Evolutionary conservation across 2,329 filamentous ascomycete genomes (phyloP), one percentile per base, ranked within the genome.

Genomic region (Chrysoporthe austroafricana): DNA sequence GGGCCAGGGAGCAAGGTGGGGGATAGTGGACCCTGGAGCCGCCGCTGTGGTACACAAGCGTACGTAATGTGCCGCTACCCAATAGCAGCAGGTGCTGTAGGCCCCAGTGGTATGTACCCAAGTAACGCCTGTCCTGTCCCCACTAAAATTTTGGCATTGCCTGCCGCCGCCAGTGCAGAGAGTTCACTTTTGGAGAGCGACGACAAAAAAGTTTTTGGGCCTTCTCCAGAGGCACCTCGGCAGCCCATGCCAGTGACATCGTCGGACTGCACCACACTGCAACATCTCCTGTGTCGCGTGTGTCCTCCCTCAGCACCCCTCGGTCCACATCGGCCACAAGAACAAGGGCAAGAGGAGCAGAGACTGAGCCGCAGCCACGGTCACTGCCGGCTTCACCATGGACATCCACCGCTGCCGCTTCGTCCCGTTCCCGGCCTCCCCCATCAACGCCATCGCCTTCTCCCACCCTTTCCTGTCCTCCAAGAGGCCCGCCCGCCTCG

Each of bases 381-480:
- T 36, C 56, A 44, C 61, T 67, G 62, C 64, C 66, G 56, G 62
- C 14, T 43, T 56, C 68, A 72, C 68, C 68, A 97, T 98, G 95
- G 95, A 98, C 81, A 91, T 99, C 77, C 96, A 99, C 83, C 93
- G 96, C 75, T 97, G 94, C 77, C 93, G 96, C 77, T 99, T 99
- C 81, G 91, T 99, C 73, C 92, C 92, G 52, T 98, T 92, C 80
- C 93, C 94, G 72, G 91, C 93, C 8, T 93, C 93, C 69, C 91
- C 94, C 67, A 97, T 99, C 80, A 98, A 97, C 81, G 91, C 93
- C 71, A 88, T 98, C 76, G 93, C 95, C 72, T 98, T 99, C 79
- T 97, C 96, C 6, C 92, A 97, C 77, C 84, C 91, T 26, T 82
- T 75, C 57, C 71, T 84, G 78, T 32, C 81, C 78, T 62, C 79